Percentiles rank a stretch among this genome's conserved stretches.
phyloP scores from a whole-genome alignment of 306 rosid species.

The Canavalia gladiata region DNA sequence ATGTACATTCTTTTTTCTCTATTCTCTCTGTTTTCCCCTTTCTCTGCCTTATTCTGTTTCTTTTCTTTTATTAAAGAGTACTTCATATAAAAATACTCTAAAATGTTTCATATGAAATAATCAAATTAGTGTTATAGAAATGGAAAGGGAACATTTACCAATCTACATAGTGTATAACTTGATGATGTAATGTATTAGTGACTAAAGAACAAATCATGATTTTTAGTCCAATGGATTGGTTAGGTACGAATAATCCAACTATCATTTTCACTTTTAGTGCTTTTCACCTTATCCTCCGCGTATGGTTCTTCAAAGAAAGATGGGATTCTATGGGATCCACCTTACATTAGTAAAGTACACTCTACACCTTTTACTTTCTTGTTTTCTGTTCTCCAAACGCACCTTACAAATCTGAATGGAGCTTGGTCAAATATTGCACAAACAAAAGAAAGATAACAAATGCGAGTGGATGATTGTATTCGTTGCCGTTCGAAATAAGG shows the following conservation, averaged over 20 bases:
- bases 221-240: no score
- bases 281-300: background rate
- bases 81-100: no score
- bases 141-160: no score
- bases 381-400: background rate
- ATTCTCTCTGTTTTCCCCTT: background rate
- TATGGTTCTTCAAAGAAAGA: background rate
- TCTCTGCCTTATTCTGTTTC: background rate
- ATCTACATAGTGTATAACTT: no score
- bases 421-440: conserved; percentile 8
- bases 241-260: no score
- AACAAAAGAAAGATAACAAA: background rate
- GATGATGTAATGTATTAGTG: background rate
- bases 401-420: background rate
- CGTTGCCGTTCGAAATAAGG: background rate
- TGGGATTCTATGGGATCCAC: conserved; percentile 24
- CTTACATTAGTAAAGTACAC: background rate
- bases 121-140: no score
- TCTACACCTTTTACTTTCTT: background rate
- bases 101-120: no score
- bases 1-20: conserved; percentile 39
- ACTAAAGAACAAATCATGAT: background rate
- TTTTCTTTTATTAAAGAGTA: no score
- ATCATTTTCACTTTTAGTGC: background rate
- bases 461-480: background rate